phyloP scores from a whole-genome alignment of 805 yeast genomes.

The Candida odintsovae region DNA sequence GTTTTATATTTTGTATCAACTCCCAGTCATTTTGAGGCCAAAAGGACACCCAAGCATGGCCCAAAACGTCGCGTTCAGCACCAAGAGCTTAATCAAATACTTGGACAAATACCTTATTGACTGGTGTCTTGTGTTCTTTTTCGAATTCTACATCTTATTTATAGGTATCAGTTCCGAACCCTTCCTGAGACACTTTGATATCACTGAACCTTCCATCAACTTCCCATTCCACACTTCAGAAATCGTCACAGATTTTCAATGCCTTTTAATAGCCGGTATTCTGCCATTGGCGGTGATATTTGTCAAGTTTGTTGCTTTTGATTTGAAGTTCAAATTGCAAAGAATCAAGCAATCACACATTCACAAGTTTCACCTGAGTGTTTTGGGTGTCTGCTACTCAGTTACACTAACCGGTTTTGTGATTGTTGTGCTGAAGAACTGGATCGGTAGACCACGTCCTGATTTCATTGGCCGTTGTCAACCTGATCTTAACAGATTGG shows the following conservation, averaged over 20 bases:
- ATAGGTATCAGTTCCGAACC: background rate
- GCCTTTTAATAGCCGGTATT: background rate
- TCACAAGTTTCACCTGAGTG: background rate
- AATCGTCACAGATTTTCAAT: background rate
- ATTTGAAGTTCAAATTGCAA: background rate
- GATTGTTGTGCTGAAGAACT: slow-evolving; percentile 51
- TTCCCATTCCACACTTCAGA: background rate
- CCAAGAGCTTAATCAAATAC: background rate
- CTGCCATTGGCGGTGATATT: background rate
- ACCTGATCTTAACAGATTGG: slow-evolving; percentile 43
- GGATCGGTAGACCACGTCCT: slow-evolving; percentile 86
- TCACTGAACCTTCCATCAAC: background rate
- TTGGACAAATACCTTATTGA: background rate
- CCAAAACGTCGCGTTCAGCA: background rate
- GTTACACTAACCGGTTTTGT: slow-evolving; percentile 9
- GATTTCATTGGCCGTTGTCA: slow-evolving; percentile 82
- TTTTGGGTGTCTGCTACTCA: slow-evolving; percentile 5
- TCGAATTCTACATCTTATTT: background rate
- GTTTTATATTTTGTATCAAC: too few species aligned
- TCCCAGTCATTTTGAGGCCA: too few species aligned
- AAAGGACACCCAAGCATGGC: too few species aligned
- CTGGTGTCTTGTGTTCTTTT: background rate
- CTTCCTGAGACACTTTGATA: background rate
- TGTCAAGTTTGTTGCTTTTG: background rate
- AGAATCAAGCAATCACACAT: background rate